These are phyloP conservation scores for Bathelium albidoporum DNA, from an alignment of 495 filamentous ascomycete genomes.

Conservation along the genomic window DNA sequence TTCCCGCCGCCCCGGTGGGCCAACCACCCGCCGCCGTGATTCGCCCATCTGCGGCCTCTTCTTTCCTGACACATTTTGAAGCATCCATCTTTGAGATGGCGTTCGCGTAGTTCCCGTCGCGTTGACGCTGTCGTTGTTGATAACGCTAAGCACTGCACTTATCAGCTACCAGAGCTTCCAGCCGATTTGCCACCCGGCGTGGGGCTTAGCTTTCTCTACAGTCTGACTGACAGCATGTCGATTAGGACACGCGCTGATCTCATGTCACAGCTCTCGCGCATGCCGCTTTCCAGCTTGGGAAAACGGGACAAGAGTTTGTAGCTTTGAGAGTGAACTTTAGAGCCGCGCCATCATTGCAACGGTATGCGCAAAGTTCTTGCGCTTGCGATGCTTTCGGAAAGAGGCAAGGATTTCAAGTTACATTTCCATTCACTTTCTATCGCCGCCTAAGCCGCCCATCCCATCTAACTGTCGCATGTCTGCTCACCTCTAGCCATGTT, in stretches of 20 bases:
- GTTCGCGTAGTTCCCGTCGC: no score
- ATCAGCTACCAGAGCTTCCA: no score
- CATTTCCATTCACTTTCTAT: not conserved
- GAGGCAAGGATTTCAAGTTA: conserved; percentile 1
- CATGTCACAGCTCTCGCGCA: not conserved
- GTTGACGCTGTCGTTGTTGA: no score
- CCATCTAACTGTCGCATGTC: not conserved
- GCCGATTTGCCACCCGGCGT: no score
- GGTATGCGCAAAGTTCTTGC: not conserved
- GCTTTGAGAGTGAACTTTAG: not conserved
- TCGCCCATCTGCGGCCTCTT: no score
- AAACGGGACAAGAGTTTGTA: not conserved
- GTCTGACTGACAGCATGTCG: not conserved
- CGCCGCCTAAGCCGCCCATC: not conserved
- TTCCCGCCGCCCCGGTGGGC: no score
- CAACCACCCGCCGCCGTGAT: no score
- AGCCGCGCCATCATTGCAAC: not conserved
- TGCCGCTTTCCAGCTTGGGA: not conserved
- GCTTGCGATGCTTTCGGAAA: conserved; percentile 3
- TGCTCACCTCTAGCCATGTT: not conserved
- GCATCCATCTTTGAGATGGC: no score
- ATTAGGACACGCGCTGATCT: not conserved
- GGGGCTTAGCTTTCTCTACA: no score
- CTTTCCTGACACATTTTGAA: no score
- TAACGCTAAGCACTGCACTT: no score